phyloP scores from a whole-genome alignment of 805 yeast species.

The Wickerhamiella azymoides region DNA sequence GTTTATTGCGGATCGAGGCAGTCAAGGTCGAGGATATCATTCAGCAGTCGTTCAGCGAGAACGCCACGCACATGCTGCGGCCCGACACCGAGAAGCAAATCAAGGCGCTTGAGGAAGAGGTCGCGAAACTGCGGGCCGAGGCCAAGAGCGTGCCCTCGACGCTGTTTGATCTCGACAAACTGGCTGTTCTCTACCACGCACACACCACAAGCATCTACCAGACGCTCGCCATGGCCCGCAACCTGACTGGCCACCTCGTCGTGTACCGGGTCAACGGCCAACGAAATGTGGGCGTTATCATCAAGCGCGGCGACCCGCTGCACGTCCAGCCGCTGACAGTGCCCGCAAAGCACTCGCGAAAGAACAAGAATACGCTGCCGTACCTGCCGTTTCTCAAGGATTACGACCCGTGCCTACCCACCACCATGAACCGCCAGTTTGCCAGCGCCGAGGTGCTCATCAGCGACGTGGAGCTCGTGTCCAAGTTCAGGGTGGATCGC shows the following conservation, averaged over 20 bases:
- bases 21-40: constrained; percentile 96
- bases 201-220: constrained; percentile 5
- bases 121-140: constrained; percentile 35
- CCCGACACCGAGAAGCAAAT: constrained; percentile 74
- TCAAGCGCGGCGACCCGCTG: constrained; percentile 3
- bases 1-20: constrained; percentile 83
- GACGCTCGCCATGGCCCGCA: background rate
- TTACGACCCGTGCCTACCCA: background rate
- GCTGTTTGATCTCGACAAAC: constrained; percentile 1
- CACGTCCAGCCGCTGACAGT: constrained; percentile 2
- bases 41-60: constrained; percentile 87
- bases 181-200: background rate
- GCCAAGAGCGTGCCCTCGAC: background rate
- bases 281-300: constrained; percentile 1
- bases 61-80: constrained; percentile 64
- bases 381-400: constrained; percentile 1
- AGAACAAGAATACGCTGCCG: background rate
- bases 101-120: constrained; percentile 35
- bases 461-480: constrained; percentile 3
- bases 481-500: background rate
- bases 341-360: background rate
- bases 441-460: background rate
- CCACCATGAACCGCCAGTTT: background rate
- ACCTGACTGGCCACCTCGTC: background rate
- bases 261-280: constrained; percentile 3